Base-by-base conservation (phyloP, 2,329 filamentous ascomycete species). In the Fusarium sp. region DNA sequence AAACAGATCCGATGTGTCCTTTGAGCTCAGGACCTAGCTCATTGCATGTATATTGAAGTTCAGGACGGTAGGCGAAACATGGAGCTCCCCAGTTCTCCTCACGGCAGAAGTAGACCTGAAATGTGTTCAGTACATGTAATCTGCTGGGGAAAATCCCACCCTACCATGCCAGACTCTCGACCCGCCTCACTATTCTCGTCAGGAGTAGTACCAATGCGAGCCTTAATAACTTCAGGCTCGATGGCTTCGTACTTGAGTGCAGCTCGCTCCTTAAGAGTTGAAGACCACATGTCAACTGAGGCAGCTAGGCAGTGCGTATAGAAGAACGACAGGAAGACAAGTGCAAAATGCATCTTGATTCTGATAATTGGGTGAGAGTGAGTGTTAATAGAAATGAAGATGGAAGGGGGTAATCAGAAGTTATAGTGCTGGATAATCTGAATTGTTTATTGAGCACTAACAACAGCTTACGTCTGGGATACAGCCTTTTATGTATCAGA, bases 41-140 rank as follows among this genome's bases (percentile, higher is more conserved):
- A 22, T 70, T 70, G 61, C 76, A 78, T 42, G 66, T 62, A 53
- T 78, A 78, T n/a, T 75, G 60, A 22, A 77, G 76, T 22, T 74
- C 58, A 20, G 73, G 75, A 15, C 65, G 61, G 48, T 77, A 76
- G 22, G 56, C 63, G 47, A 69, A 78, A 68, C 76, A 78, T 22
- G 73, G 72, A 9, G 70, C 61, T 20, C 72, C 72, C 75, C 76
- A 78, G 48, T 78, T 78, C 61, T 77, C 75, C 7, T 72, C 76
- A 18, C 55, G 68, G 38, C 76, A 78, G 48, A 78, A 77, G 65
- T 78, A 78, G 28, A 78, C 69, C 76, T 78, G 24, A 11, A 16
- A 10, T 33, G 18, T 35, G 20, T 24, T 78, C 48, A 78, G 50
- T 41, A 26, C 14, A 36, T 22, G 11, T 12, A 7, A 22, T 26